Conservation (phyloP, 1,284 basidiomycete species). For the Moniliella sp. region DNA sequence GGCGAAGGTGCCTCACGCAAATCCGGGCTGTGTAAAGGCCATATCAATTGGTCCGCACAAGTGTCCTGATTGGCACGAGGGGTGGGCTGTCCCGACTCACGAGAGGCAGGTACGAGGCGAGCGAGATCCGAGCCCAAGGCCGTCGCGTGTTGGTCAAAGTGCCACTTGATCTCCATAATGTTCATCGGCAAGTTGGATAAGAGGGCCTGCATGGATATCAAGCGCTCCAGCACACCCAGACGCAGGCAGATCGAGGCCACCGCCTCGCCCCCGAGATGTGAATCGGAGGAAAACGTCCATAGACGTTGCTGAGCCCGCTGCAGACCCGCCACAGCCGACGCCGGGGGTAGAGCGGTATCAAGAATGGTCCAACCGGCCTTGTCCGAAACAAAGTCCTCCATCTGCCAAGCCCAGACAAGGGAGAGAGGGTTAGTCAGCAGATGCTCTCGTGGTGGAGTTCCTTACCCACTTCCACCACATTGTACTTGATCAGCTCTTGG, state of each 20-base stretch:
- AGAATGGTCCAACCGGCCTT: conserved; percentile 60
- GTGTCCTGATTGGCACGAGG: background rate
- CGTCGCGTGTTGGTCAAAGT: background rate
- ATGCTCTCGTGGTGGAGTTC: conserved; percentile 28
- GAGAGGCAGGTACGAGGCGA: background rate
- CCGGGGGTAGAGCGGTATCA: background rate
- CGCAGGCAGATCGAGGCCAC: background rate
- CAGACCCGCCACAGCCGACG: background rate
- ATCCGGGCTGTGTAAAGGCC: background rate
- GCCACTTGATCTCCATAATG: too few relatives aligned
- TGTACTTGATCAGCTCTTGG: conserved; percentile 52
- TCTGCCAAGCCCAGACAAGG: conserved; percentile 35
- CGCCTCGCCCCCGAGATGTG: background rate
- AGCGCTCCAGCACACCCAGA: background rate
- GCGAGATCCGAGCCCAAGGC: background rate
- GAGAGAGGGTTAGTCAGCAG: background rate
- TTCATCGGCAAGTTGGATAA: too few relatives aligned
- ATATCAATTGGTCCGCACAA: too few relatives aligned
- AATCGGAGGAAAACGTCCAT: background rate
- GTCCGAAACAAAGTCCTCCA: conserved; percentile 68
- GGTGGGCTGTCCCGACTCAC: background rate
- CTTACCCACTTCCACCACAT: too few relatives aligned
- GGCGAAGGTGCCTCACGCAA: background rate
- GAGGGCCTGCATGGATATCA: background rate
- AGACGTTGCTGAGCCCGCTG: background rate